Evolutionary conservation across 306 rosid species (phyloP).

Genomic region (Cicer judaicum): DNA sequence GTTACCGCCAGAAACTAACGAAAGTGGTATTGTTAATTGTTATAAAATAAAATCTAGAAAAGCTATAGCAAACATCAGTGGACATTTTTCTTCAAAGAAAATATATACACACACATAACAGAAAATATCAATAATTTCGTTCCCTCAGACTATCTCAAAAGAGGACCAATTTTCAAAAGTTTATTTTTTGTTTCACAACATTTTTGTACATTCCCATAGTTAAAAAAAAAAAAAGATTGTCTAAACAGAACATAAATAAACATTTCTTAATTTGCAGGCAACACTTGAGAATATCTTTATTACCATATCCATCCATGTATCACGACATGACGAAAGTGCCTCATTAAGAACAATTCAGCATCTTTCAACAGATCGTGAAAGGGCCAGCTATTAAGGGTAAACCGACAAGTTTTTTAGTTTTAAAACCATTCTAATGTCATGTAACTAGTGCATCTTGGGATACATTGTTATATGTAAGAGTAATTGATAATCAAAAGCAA

Average conservation of each 20-base stretch:
- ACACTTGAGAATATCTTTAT: background rate
- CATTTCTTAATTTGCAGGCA: background rate
- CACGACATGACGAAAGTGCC: background rate
- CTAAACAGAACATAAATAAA: background rate
- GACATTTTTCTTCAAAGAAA: background rate
- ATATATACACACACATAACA: background rate
- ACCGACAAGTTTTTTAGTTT: conserved; percentile 21
- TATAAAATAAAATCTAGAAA: background rate
- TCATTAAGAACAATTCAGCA: background rate
- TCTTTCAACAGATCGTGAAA: conserved; percentile 2
- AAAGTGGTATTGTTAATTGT: background rate
- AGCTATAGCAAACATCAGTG: background rate
- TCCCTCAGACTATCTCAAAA: conserved; percentile 5
- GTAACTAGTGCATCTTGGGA: conserved; percentile 7
- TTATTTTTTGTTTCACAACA: background rate
- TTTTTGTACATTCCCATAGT: background rate
- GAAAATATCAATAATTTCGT: background rate
- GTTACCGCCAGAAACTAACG: conserved; percentile 3
- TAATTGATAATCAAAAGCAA: background rate
- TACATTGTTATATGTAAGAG: background rate
- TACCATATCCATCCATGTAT: conserved; percentile 11
- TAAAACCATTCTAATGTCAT: conserved; percentile 18
- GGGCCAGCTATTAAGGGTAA: background rate
- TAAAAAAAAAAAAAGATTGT: background rate
- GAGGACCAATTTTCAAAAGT: background rate